Percentiles rank a stretch among this genome's conserved stretches.
phyloP scores from a whole-genome alignment of 2,329 filamentous ascomycete species.

The Tricladium varicosporioides region DNA sequence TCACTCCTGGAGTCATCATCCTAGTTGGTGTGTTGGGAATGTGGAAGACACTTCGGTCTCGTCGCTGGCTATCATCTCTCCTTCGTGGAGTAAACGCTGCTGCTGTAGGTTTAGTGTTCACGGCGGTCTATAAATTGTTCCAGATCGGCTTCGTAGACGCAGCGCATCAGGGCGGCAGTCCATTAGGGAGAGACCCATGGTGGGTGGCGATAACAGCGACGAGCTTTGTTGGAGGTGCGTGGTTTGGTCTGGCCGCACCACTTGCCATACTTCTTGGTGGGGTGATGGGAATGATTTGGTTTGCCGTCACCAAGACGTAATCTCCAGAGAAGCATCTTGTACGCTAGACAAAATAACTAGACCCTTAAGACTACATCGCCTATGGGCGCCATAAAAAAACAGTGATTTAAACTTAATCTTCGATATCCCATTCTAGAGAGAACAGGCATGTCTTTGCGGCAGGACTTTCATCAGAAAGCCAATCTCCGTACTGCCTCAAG shows the following conservation, averaged over 20 bases:
- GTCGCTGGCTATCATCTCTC: conserved; percentile 43
- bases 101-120: conserved; percentile 61
- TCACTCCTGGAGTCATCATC: conserved; percentile 47
- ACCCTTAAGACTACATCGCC: no score
- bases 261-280: conserved; percentile 46
- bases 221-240: conserved; percentile 46
- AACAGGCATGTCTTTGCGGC: neutral
- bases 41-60: conserved; percentile 52
- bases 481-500: conserved; percentile 21
- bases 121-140: conserved; percentile 62
- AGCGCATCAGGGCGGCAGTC: conserved; percentile 46
- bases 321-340: no score
- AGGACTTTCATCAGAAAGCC: conserved; percentile 2
- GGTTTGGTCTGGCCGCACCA: conserved; percentile 44
- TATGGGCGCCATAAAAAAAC: no score
- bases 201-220: conserved; percentile 59
- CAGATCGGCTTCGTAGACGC: conserved; percentile 58
- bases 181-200: conserved; percentile 58
- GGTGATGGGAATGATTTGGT: conserved; percentile 46
- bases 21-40: conserved; percentile 52
- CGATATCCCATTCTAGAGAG: neutral
- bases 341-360: no score
- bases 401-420: no score
- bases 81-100: conserved; percentile 57
- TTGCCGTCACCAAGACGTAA: conserved; percentile 36